phyloP scores from a whole-genome alignment of 805 yeast genomes.

The Naumovozyma castellii region DNA sequence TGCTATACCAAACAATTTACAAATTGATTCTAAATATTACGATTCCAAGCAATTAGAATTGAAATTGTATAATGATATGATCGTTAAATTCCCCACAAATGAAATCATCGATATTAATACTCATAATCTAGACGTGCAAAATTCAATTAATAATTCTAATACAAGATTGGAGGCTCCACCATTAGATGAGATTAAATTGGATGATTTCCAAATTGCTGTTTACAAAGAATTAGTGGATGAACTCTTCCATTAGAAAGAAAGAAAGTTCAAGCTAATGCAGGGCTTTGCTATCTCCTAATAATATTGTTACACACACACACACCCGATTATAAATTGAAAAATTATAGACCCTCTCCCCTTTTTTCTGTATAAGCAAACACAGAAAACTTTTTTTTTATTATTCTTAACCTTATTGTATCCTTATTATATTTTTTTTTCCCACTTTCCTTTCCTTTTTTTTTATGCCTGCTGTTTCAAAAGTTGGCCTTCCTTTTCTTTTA shows the following conservation, averaged over 20 bases:
- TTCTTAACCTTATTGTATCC: neutral
- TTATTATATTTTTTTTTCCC: neutral
- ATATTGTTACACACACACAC: too few species aligned
- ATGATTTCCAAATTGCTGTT: slow-evolving; percentile 29
- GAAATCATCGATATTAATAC: slow-evolving; percentile 15
- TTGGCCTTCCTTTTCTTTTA: too few species aligned
- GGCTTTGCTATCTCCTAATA: neutral
- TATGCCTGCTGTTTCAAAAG: too few species aligned
- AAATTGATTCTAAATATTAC: slow-evolving; percentile 25
- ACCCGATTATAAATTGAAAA: too few species aligned
- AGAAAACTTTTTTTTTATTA: too few species aligned
- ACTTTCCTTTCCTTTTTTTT: neutral
- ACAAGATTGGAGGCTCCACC: slow-evolving; percentile 15
- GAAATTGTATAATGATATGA: slow-evolving; percentile 23
- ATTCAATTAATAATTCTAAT: slow-evolving; percentile 1
- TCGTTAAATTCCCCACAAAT: slow-evolving; percentile 16
- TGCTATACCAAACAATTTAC: slow-evolving; percentile 43
- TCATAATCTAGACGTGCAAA: slow-evolving; percentile 1
- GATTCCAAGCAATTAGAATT: slow-evolving; percentile 20
- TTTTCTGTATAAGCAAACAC: too few species aligned
- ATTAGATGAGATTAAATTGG: slow-evolving; percentile 21
- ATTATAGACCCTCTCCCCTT: neutral
- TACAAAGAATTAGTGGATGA: slow-evolving; percentile 25
- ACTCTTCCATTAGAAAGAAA: slow-evolving; percentile 11
- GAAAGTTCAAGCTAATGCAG: neutral